A percentile compares a stretch with the other conserved stretches of the same genome.
phyloP scores from a whole-genome alignment of 1,284 basidiomycete genomes.

The Sparassis latifolia region DNA sequence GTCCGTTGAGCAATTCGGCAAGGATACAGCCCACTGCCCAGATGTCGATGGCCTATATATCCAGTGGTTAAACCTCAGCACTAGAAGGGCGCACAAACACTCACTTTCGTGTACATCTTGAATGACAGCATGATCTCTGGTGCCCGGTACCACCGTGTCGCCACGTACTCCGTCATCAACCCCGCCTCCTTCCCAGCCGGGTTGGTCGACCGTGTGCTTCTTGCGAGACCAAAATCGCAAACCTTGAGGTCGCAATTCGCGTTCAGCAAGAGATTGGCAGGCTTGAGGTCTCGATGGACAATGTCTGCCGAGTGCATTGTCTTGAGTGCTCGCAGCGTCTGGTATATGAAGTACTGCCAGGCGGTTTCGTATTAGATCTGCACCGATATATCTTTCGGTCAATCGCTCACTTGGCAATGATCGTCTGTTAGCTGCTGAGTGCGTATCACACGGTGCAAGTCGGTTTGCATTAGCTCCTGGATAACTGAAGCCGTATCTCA shows the following conservation, averaged over 20 bases:
- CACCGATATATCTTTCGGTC: too few relatives aligned
- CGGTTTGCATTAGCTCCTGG: conserved; percentile 89
- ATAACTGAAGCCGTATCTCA: conserved; percentile 45
- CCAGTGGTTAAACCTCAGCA: conserved; percentile 5
- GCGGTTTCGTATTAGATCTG: neutral
- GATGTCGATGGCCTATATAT: conserved; percentile 61
- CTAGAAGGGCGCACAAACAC: neutral
- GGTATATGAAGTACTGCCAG: conserved; percentile 63
- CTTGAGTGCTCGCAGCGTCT: conserved; percentile 78
- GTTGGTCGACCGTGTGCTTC: conserved; percentile 59
- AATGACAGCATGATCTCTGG: conserved; percentile 90
- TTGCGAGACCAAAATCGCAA: conserved; percentile 81
- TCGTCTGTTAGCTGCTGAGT: conserved; percentile 87
- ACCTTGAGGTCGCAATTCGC: conserved; percentile 84
- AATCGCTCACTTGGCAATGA: conserved; percentile 64
- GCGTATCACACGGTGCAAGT: conserved; percentile 85
- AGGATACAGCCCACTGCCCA: conserved; percentile 89
- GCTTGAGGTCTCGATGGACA: conserved; percentile 79
- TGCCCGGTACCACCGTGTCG: conserved; percentile 80
- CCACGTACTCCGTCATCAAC: conserved; percentile 82
- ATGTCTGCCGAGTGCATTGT: conserved; percentile 78
- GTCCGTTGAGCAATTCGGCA: conserved; percentile 78
- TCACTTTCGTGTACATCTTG: conserved; percentile 74
- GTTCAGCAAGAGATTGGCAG: conserved; percentile 76
- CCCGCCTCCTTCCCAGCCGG: conserved; percentile 64